These are phyloP conservation scores for Aaosphaeria pasadenensis DNA, from an alignment of 2,329 filamentous ascomycete species.

Conservation along the genomic window DNA sequence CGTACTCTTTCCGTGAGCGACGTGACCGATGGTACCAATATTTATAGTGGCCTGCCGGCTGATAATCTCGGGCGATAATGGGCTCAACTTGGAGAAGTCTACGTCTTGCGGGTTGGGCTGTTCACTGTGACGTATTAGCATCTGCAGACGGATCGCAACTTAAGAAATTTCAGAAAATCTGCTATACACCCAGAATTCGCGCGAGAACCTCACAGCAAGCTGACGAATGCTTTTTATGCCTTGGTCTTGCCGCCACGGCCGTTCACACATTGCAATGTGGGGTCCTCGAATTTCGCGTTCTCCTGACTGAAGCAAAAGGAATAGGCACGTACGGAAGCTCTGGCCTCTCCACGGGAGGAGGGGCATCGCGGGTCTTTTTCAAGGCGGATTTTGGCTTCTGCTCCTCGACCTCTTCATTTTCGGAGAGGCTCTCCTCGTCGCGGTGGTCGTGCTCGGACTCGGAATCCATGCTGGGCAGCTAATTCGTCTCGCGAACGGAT, in stretches of 20 bases:
- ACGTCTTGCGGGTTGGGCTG: slow-evolving; percentile 91
- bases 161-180: not conserved
- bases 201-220: no score
- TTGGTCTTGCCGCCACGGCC: slow-evolving; percentile 1
- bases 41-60: slow-evolving; percentile 98
- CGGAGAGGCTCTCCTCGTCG: slow-evolving; percentile 55
- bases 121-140: slow-evolving; percentile 45
- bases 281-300: no score
- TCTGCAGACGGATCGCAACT: not conserved
- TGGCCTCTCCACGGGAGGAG: slow-evolving; percentile 59
- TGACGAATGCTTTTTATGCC: no score
- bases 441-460: slow-evolving; percentile 40
- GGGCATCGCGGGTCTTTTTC: slow-evolving; percentile 68
- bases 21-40: slow-evolving; percentile 96
- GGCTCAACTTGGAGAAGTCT: slow-evolving; percentile 75
- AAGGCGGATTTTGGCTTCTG: slow-evolving; percentile 70
- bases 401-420: slow-evolving; percentile 70
- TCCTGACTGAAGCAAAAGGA: not conserved
- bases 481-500: no score
- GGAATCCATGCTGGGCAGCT: slow-evolving; percentile 38
- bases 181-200: no score
- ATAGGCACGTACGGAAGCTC: slow-evolving; percentile 55
- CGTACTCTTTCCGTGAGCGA: slow-evolving; percentile 98
- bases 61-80: slow-evolving; percentile 94
- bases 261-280: not conserved